phyloP scores from a whole-genome alignment of 495 filamentous ascomycete genomes.

The Lineolata rhizophorae region DNA sequence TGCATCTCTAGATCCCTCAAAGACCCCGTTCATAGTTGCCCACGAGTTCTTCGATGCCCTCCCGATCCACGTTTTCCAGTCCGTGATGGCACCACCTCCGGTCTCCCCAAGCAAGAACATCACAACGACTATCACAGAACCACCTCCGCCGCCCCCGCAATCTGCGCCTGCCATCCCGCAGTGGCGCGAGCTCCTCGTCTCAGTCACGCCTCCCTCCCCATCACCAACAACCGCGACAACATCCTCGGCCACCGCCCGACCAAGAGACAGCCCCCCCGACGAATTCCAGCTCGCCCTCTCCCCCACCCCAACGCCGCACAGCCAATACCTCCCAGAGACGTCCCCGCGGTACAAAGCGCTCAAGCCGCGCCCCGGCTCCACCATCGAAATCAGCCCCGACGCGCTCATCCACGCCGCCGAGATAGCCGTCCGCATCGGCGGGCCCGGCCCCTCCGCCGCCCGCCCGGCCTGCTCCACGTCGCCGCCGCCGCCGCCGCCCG shows the following conservation, averaged over 20 bases:
- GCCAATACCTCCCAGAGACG: constrained; percentile 63
- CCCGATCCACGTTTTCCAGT: constrained; percentile 87
- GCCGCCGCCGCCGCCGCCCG: constrained; percentile 31
- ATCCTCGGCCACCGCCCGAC: constrained; percentile 16
- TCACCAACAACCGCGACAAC: constrained; percentile 20
- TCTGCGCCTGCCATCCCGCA: constrained; percentile 26
- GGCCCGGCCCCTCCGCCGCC: constrained; percentile 27
- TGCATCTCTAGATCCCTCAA: constrained; percentile 26
- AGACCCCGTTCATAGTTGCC: constrained; percentile 79
- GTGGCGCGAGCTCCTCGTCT: constrained; percentile 79
- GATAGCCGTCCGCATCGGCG: constrained; percentile 66
- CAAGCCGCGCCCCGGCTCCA: constrained; percentile 32
- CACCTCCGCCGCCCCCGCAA: constrained; percentile 22
- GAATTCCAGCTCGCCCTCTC: constrained; percentile 74
- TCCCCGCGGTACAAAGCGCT: constrained; percentile 62
- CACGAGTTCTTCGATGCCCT: constrained; percentile 99
- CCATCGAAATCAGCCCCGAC: constrained; percentile 81
- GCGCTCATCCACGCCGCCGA: constrained; percentile 57
- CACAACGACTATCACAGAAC: constrained; percentile 14
- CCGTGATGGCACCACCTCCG: constrained; percentile 29
- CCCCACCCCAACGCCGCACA: constrained; percentile 53
- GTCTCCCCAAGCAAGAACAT: constrained; percentile 18
- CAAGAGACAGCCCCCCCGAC: constrained; percentile 23
- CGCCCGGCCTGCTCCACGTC: constrained; percentile 54
- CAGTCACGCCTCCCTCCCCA: constrained; percentile 32